phyloP scores from a whole-genome alignment of 2,329 filamentous ascomycete genomes.

The Fulvia fulva region DNA sequence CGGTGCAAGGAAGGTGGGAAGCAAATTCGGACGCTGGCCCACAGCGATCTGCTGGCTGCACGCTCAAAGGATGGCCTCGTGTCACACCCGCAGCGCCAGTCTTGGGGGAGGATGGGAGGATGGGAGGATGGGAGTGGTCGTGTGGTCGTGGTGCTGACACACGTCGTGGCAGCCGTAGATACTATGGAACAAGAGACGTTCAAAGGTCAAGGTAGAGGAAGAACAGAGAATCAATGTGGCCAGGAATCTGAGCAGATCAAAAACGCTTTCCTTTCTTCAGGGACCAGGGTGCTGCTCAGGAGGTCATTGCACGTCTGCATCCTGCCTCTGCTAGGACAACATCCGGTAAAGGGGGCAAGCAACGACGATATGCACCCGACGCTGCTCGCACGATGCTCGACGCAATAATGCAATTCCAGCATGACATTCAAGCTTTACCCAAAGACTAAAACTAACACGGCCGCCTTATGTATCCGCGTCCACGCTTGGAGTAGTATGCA shows the following conservation, averaged over 20 bases:
- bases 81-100: not conserved
- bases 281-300: not conserved
- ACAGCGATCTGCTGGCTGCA: not conserved
- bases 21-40: not conserved
- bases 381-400: not conserved
- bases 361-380: not conserved
- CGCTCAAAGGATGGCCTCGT: not conserved
- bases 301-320: slow-evolving; percentile 1
- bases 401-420: not conserved
- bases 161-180: not conserved
- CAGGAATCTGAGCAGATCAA: not conserved
- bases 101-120: too few relatives aligned
- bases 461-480: not conserved
- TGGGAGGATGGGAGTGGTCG: not conserved
- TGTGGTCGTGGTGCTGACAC: not conserved
- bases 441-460: not conserved
- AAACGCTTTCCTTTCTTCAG: not conserved
- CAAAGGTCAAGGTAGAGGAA: not conserved
- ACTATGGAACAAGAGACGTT: not conserved
- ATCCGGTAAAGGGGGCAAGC: not conserved
- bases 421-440: not conserved
- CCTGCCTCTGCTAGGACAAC: not conserved
- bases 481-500: not conserved
- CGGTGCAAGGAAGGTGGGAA: slow-evolving; percentile 1
- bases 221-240: not conserved